Base-by-base conservation (phyloP, 805 yeast species). In the Priceomyces castillae region DNA sequence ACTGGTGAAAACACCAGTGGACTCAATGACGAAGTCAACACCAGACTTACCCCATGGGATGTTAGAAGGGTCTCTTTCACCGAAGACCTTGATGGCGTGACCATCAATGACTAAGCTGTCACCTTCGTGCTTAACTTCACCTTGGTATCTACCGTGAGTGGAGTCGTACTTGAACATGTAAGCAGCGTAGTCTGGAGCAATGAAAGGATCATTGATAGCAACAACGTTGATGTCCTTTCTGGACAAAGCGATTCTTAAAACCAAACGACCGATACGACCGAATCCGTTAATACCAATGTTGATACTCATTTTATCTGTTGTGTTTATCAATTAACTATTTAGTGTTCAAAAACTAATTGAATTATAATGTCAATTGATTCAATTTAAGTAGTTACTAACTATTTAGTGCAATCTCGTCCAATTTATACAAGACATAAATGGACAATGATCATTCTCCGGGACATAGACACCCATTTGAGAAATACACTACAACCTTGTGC, bases 91-190 rank as follows among this genome's bases (percentile, higher is more conserved):
- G 66, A 87, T 80, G 61, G 73, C 67, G 58, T 77, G 65, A 59
- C 89, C 92, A 66, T 84, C 79, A 65, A 88, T 80, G 69, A 84
- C 67, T 50, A 88, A 69, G 62, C 69, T 59, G 59, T 74, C 76
- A 50, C 74, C 88, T 53, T 78, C 78, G 53, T 69, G 58, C 56
- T 73, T 48, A 50, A 88, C 95, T 48, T 74, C 80, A 62, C 96
- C 96, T 63, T 74, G 69, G 84, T 69, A 89, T 65, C 74, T 76
- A 62, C 96, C 95, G 77, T 88, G 96, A 54, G 95, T 88, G 49
- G 96, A 86, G 73, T 88, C 96, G 74, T 87, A 88, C 78, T 88
- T 89, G 86, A 88, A 87, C 89, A 88, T 82, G 81, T 88, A 88
- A 52, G 96, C 86, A 62, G 96, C 96, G 73, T 88, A 88, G 57